phyloP scores from a whole-genome alignment of 225 moss, liverwort and hornwort genomes.

The Neckera pumila region DNA sequence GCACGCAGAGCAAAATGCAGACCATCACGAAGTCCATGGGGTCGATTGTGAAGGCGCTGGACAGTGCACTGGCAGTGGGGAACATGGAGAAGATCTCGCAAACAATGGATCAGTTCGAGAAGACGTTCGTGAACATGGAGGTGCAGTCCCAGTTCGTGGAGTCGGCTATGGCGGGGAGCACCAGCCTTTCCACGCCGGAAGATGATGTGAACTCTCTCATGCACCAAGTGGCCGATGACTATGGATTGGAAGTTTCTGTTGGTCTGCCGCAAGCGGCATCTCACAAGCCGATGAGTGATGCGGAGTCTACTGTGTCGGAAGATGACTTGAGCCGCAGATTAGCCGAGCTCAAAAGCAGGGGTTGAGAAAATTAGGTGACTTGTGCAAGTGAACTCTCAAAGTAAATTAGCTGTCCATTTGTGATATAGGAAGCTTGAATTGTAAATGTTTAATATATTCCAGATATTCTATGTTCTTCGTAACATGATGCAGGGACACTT shows the following conservation, averaged over 20 bases:
- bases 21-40: constrained; percentile 52
- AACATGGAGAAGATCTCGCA: constrained; percentile 57
- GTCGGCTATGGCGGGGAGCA: constrained; percentile 45
- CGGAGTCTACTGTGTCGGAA: constrained; percentile 39
- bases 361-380: constrained; percentile 11
- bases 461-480: not conserved
- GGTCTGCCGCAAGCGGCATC: constrained; percentile 44
- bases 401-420: not conserved
- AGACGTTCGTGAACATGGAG: constrained; percentile 56
- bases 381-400: not conserved
- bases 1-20: constrained; percentile 55
- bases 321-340: constrained; percentile 51
- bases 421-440: not conserved
- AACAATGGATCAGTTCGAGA: constrained; percentile 58
- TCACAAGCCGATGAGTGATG: constrained; percentile 31
- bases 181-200: constrained; percentile 46
- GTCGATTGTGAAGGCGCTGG: constrained; percentile 42
- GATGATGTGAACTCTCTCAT: constrained; percentile 49
- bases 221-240: constrained; percentile 57
- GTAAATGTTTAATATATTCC: constrained; percentile 1
- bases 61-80: constrained; percentile 41
- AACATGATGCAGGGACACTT: not conserved
- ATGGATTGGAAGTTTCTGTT: constrained; percentile 45
- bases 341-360: constrained; percentile 45
- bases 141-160: constrained; percentile 52